Base-by-base conservation (phyloP, 441 rosid species). In the Euphorbia corollata region DNA sequence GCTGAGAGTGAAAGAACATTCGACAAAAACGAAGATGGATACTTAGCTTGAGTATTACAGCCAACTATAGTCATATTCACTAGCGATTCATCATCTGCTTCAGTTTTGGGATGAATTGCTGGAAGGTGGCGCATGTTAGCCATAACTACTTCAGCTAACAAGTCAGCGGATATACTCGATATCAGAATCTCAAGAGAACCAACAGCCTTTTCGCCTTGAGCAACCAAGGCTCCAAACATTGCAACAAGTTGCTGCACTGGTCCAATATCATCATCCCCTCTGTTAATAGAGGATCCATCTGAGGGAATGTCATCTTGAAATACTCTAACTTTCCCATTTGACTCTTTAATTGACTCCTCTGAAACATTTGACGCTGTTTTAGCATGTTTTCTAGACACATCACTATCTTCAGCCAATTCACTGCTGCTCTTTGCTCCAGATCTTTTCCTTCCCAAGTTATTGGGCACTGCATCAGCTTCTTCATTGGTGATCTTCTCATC, bases 101-200 rank as follows among this genome's bases (percentile, higher is more conserved):
- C 89, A 50, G 82, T 73, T 70, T 73, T 82, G 50, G 87, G 79
- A 60, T 60, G 72, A 64, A 64, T 74, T 59, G 78, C 57, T 64
- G 92, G 88, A 71, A 92, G 92, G 81, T 90, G 76, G 74, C 82
- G 78, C 96, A 95, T 95, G 73, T 95, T 92, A 78, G 96, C 89
- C 85, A 95, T 92, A 75, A 95, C 99, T 59, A 95, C 91, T 73
- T 92, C 98, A 30, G 98, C 96, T 62, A 95, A 90, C 80, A 92
- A 84, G 86, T 95, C 98, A 16, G 96, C 88, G 47, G 92, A 87
- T 71, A 95, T 90, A 73, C 87, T 92, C 68, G 96, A 83, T 84
- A 95, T 95, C 74, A 92, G 96, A 84, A 90, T 84, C 81, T 89
- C 97, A 73, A 95, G 72, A 68, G 89, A 83, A 65, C 85, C 88